These are phyloP conservation scores for Auricularia cornea DNA, from an alignment of 768 basidiomycete genomes.

Conservation along the genomic window DNA sequence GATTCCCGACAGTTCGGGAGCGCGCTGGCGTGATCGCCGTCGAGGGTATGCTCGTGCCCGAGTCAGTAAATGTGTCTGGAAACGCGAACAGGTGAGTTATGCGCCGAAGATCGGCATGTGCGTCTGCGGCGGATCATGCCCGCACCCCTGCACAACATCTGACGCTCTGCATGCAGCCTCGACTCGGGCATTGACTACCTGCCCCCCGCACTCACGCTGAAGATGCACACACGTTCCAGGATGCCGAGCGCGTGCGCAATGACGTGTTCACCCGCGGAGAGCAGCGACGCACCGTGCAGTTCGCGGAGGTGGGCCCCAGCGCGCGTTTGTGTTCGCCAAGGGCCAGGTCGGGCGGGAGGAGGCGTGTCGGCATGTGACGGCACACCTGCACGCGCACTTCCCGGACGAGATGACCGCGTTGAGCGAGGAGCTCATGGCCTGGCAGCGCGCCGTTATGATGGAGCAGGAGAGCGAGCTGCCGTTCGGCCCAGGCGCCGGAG, in stretches of 20 bases:
- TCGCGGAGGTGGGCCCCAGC: neutral
- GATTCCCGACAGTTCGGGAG: too few relatives aligned
- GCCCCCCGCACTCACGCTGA: too few relatives aligned
- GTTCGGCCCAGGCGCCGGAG: neutral
- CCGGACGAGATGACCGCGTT: neutral
- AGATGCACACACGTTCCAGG: neutral
- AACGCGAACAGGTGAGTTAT: too few relatives aligned
- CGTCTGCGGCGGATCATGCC: too few relatives aligned
- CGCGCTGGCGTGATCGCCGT: too few relatives aligned
- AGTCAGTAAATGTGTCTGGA: too few relatives aligned
- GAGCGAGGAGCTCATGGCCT: neutral
- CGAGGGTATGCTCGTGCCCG: too few relatives aligned
- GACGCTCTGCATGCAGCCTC: too few relatives aligned
- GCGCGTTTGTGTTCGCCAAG: neutral
- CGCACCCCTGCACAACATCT: too few relatives aligned
- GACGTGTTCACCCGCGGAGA: neutral
- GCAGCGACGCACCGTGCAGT: neutral
- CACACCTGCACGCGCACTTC: neutral
- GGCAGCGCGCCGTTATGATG: neutral
- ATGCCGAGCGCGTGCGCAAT: neutral
- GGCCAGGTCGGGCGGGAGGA: neutral
- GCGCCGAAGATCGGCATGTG: too few relatives aligned
- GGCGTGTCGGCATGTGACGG: neutral
- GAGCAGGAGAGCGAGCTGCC: neutral
- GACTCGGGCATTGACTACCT: too few relatives aligned